Evolutionary conservation across 179 eudicot species (phyloP).

Genomic region (Silene noctiflora): DNA sequence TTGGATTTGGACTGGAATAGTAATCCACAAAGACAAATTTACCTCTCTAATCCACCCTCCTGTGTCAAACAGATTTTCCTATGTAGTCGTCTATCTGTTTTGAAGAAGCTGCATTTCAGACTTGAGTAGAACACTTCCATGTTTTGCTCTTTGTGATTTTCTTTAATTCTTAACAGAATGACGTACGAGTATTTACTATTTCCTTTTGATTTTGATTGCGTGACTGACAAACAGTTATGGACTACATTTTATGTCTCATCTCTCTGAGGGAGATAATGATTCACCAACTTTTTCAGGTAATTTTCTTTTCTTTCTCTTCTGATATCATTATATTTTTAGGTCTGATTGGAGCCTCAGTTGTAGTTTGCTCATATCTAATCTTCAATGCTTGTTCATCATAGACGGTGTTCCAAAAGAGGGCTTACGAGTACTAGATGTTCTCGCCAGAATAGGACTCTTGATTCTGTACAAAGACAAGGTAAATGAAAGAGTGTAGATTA

Average conservation of each 20-base stretch:
- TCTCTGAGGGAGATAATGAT: conserved; percentile 66
- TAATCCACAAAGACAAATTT: not conserved
- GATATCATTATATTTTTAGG: not conserved
- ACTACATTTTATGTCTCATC: conserved; percentile 71
- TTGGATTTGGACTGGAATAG: no score
- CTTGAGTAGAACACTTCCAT: conserved; percentile 5
- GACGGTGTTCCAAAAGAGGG: conserved; percentile 99
- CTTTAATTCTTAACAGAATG: not conserved
- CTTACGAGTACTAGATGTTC: conserved; percentile 80
- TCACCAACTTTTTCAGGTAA: conserved; percentile 75
- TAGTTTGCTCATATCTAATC: conserved; percentile 1
- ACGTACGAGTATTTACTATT: not conserved
- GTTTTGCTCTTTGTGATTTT: not conserved
- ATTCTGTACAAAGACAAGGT: conserved; percentile 72
- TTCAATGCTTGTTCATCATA: conserved; percentile 31
- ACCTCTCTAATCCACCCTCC: not conserved
- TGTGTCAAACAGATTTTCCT: not conserved
- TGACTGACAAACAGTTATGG: conserved; percentile 58
- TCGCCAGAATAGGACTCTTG: conserved; percentile 70
- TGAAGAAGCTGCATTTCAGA: not conserved
- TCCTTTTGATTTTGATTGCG: not conserved
- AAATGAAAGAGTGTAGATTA: conserved; percentile 20
- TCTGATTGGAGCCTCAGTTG: conserved; percentile 2
- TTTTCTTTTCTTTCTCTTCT: conserved; percentile 4
- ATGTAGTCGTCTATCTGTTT: not conserved